Evolutionary conservation across 768 basidiomycete species (phyloP), one percentile per base, ranked within the genome.

Genomic region (Termitomyces sp.): DNA sequence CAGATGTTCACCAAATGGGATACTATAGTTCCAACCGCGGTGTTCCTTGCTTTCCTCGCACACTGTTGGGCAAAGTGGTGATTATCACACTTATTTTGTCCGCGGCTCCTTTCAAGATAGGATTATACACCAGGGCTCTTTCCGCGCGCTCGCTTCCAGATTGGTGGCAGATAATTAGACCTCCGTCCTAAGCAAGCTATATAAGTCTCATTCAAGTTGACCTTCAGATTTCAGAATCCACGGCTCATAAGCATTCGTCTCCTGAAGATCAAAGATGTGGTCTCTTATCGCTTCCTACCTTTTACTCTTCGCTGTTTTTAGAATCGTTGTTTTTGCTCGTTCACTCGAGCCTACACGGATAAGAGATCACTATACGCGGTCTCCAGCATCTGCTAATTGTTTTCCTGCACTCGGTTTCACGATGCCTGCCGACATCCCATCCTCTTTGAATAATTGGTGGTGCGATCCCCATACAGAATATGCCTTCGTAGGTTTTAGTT

Each of bases 401-500:
- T 67, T 67, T 59, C 67, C 67, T n/a, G 67, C 67, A 13, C 57
- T 67, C 16, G 61, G 60, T 1, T 61, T 68, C 36, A 52, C 54
- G 11, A 88, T 84, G 82, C 89, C 88, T 4, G 63, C 69, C 1
- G 50, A 66, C 2, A 66, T 79, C 13, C 86, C 87, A 0, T 57
- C 68, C 1, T 78, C 79, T 2, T 57, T 76, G 34, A 70, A 72
- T 15, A 73, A 75, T 44, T 86, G 85, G 85, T 86, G 88, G 89
- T 91, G 89, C 67, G 68, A 81, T 58, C 68, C 72, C 44, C 69
- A 73, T 55, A 82, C 80, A 0, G 89, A 91, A 66, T 90, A 89
- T 63, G 89, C 82, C 0, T 91, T 91, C 67, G 70, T 91, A 49
- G 89, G 88, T 1, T 87, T 91, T 69, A 86, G 87, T 67, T 91